Conservation (phyloP, 345 rosid species). For the Gossypium australe region DNA sequence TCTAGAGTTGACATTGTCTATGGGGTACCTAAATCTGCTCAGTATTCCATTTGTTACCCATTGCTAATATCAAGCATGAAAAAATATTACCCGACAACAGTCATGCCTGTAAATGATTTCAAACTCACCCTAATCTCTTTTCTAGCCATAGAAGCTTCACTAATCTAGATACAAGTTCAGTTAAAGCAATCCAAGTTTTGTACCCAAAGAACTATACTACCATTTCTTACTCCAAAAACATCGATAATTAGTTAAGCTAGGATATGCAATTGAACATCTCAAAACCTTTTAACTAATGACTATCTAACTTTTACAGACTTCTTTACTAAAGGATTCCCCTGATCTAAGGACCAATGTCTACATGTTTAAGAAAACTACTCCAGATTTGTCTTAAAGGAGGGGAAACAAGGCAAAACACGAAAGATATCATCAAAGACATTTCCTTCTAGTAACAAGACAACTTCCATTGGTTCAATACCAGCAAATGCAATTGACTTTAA, state of each 20-base stretch:
- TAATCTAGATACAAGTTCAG: not conserved
- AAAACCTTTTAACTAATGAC: not conserved
- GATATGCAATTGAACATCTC: not conserved
- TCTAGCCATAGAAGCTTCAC: not conserved
- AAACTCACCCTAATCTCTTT: not conserved
- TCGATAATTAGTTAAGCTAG: not conserved
- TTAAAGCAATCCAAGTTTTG: not conserved
- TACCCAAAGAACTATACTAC: not conserved
- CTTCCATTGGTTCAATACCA: not conserved
- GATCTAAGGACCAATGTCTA: not conserved
- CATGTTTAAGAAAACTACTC: not conserved
- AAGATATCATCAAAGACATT: not conserved
- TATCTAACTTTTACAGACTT: not conserved
- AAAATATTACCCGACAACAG: not conserved
- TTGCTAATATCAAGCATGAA: not conserved
- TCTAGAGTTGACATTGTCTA: not conserved
- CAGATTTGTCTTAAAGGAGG: not conserved
- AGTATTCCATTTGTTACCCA: not conserved
- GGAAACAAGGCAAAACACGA: not conserved
- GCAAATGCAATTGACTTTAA: not conserved
- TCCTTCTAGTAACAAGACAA: not conserved
- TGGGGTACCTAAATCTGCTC: not conserved
- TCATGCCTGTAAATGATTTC: not conserved
- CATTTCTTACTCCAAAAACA: not conserved
- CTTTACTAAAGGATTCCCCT: not conserved